Evolutionary conservation across 2,329 filamentous ascomycete genomes (phyloP).

Genomic region (Aschersonia sp.): DNA sequence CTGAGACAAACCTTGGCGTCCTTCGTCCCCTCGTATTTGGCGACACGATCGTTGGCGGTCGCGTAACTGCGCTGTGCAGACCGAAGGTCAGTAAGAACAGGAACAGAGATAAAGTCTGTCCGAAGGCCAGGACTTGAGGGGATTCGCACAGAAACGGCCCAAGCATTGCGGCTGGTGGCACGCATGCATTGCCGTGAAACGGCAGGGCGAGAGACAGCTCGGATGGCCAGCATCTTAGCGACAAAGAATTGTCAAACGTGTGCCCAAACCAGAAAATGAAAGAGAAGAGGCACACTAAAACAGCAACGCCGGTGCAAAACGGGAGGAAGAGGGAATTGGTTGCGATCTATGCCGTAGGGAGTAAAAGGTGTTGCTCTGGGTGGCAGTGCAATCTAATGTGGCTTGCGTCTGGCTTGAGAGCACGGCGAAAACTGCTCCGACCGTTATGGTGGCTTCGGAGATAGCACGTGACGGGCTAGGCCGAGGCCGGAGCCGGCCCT

Average conservation of each 20-base stretch:
- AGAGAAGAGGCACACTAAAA: too few species aligned
- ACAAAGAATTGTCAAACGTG: neutral
- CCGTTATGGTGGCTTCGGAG: too few species aligned
- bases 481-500: neutral
- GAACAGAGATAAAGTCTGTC: neutral
- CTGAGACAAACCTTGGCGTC: constrained; percentile 47
- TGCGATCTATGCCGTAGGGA: too few species aligned
- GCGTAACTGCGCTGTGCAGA: constrained; percentile 50
- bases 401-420: too few species aligned
- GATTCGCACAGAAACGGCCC: constrained; percentile 19
- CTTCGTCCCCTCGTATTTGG: constrained; percentile 87
- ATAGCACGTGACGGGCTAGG: neutral
- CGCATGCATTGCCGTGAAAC: constrained; percentile 67
- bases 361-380: too few species aligned
- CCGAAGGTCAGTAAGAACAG: constrained; percentile 1
- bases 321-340: too few species aligned
- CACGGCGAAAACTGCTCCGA: too few species aligned
- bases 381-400: too few species aligned
- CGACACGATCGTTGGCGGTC: constrained; percentile 55
- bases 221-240: constrained; percentile 64
- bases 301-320: too few species aligned
- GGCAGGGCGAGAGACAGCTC: constrained; percentile 56
- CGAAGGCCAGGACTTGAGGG: constrained; percentile 2
- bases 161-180: constrained; percentile 42
- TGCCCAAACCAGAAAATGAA: too few species aligned